phyloP scores from a whole-genome alignment of 345 rosid species.

The Anacardium occidentale region DNA sequence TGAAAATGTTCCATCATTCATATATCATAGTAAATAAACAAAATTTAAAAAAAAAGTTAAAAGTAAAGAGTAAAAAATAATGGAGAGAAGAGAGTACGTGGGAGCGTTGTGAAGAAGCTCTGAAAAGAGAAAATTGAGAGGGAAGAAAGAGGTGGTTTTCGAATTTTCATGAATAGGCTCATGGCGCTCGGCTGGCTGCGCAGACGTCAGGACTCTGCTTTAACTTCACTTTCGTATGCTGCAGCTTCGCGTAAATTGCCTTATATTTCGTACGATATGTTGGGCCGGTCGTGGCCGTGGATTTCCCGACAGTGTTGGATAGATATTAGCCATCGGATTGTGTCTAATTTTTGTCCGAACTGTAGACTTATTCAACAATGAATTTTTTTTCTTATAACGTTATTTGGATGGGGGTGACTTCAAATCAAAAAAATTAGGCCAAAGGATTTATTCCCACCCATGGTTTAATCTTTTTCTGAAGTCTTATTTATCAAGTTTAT shows the following conservation, averaged over 20 bases:
- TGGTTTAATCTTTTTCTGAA: no score
- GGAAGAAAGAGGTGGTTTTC: slow-evolving; percentile 28
- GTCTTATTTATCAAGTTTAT: no score
- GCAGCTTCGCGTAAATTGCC: slow-evolving; percentile 5
- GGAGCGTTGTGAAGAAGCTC: slow-evolving; percentile 36
- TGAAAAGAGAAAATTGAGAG: slow-evolving; percentile 25
- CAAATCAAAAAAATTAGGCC: no score
- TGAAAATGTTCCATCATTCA: neutral
- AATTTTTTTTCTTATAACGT: no score
- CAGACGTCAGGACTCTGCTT: neutral
- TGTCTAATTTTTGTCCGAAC: neutral
- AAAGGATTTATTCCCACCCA: no score
- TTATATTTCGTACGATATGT: neutral
- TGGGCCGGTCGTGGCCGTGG: neutral
- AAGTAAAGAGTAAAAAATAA: neutral
- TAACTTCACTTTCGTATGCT: neutral
- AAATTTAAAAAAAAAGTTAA: neutral
- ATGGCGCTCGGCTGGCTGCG: slow-evolving; percentile 18
- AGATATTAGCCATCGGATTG: neutral
- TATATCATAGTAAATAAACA: neutral
- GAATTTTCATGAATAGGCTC: slow-evolving; percentile 50
- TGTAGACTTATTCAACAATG: no score
- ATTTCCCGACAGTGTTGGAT: neutral
- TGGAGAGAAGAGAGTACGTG: slow-evolving; percentile 29
- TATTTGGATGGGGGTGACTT: no score